Evolutionary conservation across 768 basidiomycete genomes (phyloP).

Genomic region (Boletus vermiculosoides): DNA sequence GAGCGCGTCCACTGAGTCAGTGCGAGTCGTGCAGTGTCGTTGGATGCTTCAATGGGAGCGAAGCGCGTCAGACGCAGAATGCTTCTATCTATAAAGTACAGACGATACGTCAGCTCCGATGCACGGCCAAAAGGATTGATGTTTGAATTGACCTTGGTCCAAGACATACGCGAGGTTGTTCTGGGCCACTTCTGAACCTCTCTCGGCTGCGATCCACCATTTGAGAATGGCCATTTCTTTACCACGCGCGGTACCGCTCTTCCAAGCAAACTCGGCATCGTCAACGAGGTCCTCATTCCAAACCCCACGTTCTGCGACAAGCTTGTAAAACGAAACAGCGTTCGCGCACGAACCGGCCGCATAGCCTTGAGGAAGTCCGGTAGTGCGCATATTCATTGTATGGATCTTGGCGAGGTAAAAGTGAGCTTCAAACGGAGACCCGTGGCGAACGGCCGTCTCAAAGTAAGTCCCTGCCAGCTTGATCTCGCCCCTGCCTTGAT

Average conservation of each 20-base stretch:
- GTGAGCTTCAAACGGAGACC: conserved; percentile 92
- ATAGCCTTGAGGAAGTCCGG: conserved; percentile 44
- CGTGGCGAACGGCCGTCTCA: conserved; percentile 80
- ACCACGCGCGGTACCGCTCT: conserved; percentile 63
- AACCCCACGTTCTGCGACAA: conserved; percentile 88
- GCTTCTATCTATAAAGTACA: conserved; percentile 55
- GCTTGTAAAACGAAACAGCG: conserved; percentile 91
- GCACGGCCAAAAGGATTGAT: conserved; percentile 32
- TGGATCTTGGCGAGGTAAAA: conserved; percentile 90
- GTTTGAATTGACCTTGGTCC: conserved; percentile 70
- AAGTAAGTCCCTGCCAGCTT: conserved; percentile 68
- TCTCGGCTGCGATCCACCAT: conserved; percentile 95
- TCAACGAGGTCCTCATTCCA: conserved; percentile 78
- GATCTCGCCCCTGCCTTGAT: conserved; percentile 66
- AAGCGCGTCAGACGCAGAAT: conserved; percentile 66
- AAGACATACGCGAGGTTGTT: conserved; percentile 92
- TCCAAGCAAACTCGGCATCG: conserved; percentile 80
- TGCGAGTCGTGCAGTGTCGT: conserved; percentile 78
- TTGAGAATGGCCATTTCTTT: conserved; percentile 83
- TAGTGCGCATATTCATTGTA: conserved; percentile 48
- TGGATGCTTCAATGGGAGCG: conserved; percentile 69
- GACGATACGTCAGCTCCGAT: conserved; percentile 21
- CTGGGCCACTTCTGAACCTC: conserved; percentile 89
- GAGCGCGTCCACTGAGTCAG: conserved; percentile 94
- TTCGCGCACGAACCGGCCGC: conserved; percentile 79